A percentile compares a stretch with the other conserved stretches of the same genome.
phyloP scores from a whole-genome alignment of 2,329 filamentous ascomycete species.

The Cladobotryum mycophilum region DNA sequence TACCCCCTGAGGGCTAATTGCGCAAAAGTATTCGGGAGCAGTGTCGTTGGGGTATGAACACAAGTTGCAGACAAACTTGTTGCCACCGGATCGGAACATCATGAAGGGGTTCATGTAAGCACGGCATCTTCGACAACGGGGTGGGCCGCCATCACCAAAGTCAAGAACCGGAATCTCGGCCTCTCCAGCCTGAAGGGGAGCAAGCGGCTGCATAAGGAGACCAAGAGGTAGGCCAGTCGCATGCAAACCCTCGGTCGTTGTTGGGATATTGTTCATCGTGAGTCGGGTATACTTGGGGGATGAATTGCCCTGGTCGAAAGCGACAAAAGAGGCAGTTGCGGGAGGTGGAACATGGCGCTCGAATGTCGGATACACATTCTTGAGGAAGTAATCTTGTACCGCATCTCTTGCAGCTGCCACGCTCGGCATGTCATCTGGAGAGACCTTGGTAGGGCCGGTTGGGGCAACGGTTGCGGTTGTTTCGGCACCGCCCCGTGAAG shows the following conservation, averaged over 20 bases:
- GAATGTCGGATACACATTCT: constrained; percentile 89
- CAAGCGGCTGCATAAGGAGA: constrained; percentile 81
- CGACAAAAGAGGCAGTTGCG: constrained; percentile 79
- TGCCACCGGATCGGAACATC: constrained; percentile 90
- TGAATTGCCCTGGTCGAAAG: constrained; percentile 93
- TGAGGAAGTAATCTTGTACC: constrained; percentile 76
- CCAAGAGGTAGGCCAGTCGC: constrained; percentile 82
- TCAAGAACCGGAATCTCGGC: constrained; percentile 84
- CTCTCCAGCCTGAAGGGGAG: constrained; percentile 76
- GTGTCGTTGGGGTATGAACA: constrained; percentile 97
- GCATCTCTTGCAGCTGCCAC: constrained; percentile 79
- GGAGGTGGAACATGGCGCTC: constrained; percentile 89
- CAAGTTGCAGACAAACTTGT: constrained; percentile 97
- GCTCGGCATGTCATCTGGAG: constrained; percentile 88
- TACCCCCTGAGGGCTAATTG: constrained; percentile 78
- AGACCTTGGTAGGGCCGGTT: constrained; percentile 51
- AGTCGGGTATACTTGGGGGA: constrained; percentile 91
- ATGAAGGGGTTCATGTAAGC: constrained; percentile 99
- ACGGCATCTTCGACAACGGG: constrained; percentile 84
- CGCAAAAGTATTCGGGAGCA: constrained; percentile 83
- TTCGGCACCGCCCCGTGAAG: constrained; percentile 20
- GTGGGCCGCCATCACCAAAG: constrained; percentile 86
- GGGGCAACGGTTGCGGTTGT: constrained; percentile 28
- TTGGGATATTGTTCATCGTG: constrained; percentile 88
- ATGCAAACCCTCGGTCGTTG: constrained; percentile 69